Evolutionary conservation across 331 rosid genomes (phyloP).

Genomic region (Quercus phellos): DNA sequence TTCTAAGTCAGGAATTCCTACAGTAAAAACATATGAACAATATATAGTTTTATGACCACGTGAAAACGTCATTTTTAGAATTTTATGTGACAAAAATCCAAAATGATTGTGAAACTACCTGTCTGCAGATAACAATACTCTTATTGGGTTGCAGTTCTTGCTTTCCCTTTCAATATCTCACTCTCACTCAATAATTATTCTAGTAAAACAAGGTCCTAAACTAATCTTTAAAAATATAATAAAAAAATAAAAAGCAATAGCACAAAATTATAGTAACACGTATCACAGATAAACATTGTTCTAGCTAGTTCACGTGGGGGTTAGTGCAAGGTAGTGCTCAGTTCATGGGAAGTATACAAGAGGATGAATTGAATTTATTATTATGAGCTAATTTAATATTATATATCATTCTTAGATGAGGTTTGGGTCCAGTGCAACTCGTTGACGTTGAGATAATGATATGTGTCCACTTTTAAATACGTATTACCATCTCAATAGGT

Average conservation of each 20-base stretch:
- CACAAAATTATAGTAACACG: not conserved
- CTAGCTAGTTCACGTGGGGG: conserved; percentile 46
- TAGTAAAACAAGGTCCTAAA: not conserved
- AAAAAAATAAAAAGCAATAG: not conserved
- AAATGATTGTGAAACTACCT: not conserved
- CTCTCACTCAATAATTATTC: not conserved
- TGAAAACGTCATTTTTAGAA: not conserved
- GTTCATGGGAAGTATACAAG: conserved; percentile 23
- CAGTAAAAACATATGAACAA: too few species aligned
- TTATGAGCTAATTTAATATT: not conserved
- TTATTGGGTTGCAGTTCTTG: conserved; percentile 6
- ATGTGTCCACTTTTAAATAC: too few species aligned
- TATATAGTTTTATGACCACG: too few species aligned
- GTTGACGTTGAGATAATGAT: too few species aligned
- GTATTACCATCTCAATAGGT: too few species aligned
- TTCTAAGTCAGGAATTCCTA: too few species aligned
- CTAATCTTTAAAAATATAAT: not conserved
- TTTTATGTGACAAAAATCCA: not conserved
- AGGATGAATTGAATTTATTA: not conserved
- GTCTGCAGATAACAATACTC: not conserved
- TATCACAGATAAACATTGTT: conserved; percentile 17
- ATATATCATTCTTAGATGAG: not conserved
- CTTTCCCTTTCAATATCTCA: conserved; percentile 4
- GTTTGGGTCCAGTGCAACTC: too few species aligned
- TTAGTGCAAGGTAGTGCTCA: conserved; percentile 26